Conservation (phyloP, 2,329 filamentous ascomycete genomes). For the Fusarium liriodendri region DNA sequence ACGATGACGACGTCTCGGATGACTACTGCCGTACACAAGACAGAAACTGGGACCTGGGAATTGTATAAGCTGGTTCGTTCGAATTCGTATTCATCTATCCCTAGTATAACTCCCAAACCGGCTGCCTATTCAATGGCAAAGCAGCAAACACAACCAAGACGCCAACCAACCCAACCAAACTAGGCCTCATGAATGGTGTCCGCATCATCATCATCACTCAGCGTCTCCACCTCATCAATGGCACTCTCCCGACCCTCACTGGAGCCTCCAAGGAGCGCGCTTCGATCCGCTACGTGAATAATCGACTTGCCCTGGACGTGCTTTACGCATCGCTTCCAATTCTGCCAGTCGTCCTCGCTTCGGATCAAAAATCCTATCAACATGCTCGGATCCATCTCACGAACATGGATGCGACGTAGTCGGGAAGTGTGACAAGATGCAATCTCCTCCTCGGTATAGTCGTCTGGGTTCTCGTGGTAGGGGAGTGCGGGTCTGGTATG, state of each 20-base stretch:
- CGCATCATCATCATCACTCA: slow-evolving; percentile 79
- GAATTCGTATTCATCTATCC: slow-evolving; percentile 38
- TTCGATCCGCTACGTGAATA: slow-evolving; percentile 82
- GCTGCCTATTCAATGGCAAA: slow-evolving; percentile 12
- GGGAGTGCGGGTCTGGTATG: slow-evolving; percentile 80
- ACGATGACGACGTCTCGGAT: background rate
- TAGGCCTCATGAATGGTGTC: slow-evolving; percentile 52
- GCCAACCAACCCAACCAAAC: slow-evolving; percentile 20
- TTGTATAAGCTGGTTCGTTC: slow-evolving; percentile 8
- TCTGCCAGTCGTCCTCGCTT: slow-evolving; percentile 83
- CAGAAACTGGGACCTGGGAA: background rate
- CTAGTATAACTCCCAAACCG: slow-evolving; percentile 28
- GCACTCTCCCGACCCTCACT: slow-evolving; percentile 74
- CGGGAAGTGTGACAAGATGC: slow-evolving; percentile 89
- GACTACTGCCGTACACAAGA: background rate
- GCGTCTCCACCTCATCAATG: slow-evolving; percentile 88
- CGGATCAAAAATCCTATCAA: slow-evolving; percentile 91
- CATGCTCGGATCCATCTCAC: slow-evolving; percentile 99
- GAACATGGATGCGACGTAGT: slow-evolving; percentile 82
- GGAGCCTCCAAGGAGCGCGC: slow-evolving; percentile 67
- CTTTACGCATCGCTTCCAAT: slow-evolving; percentile 82
- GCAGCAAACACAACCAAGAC: slow-evolving; percentile 28
- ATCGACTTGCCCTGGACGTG: slow-evolving; percentile 85
- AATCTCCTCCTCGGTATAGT: slow-evolving; percentile 79
- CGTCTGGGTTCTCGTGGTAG: slow-evolving; percentile 64